Conservation (phyloP, 2,329 filamentous ascomycete genomes). For the Trichoderma sp. region DNA sequence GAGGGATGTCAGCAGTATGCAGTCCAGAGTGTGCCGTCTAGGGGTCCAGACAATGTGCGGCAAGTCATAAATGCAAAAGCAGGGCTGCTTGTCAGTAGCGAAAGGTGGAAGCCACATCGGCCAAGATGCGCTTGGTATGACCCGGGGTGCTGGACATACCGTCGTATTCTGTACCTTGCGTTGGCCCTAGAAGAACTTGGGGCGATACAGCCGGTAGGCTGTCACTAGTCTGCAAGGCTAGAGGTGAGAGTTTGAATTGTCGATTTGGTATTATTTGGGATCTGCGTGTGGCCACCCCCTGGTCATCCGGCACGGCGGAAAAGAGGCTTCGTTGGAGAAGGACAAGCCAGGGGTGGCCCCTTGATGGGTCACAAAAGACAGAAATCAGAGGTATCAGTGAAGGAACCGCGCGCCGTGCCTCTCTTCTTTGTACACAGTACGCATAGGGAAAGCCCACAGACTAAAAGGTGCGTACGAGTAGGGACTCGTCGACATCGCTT, state of each 20-base stretch:
- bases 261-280: conserved; percentile 22
- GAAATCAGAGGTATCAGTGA: neutral
- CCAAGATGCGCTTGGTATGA: conserved; percentile 8
- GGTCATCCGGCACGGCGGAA: conserved; percentile 29
- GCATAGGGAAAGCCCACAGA: neutral
- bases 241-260: conserved; percentile 18
- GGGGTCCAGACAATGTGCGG: conserved; percentile 6
- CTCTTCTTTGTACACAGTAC: neutral
- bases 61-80: conserved; percentile 1
- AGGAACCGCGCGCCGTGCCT: neutral
- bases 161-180: conserved; percentile 21
- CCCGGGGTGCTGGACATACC: conserved; percentile 15
- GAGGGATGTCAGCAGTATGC: conserved; percentile 8
- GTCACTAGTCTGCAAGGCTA: conserved; percentile 24
- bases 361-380: neutral
- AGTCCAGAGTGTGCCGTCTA: conserved; percentile 1
- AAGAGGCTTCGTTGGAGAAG: conserved; percentile 17
- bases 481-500: neutral
- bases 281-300: conserved; percentile 25
- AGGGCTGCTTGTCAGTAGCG: conserved; percentile 11
- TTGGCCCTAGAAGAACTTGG: conserved; percentile 14
- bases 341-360: neutral
- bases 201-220: conserved; percentile 22
- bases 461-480: neutral
- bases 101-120: conserved; percentile 1